Evolutionary conservation across 768 basidiomycete species (phyloP).

Genomic region (Gautieria morchelliformis): DNA sequence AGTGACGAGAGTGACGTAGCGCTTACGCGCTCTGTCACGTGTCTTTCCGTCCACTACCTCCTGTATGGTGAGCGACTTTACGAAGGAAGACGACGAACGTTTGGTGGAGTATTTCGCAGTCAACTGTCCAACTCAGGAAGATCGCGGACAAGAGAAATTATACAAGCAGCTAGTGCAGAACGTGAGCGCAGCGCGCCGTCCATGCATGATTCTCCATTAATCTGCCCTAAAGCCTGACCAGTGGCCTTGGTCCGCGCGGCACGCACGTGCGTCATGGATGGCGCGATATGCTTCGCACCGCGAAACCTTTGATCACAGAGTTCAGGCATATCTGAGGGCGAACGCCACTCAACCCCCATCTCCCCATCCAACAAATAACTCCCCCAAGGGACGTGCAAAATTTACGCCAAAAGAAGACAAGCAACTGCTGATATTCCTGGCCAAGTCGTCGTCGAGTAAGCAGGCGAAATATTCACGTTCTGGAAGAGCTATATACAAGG

Average conservation of each 20-base stretch:
- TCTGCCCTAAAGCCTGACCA: background rate
- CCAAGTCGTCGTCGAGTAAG: background rate
- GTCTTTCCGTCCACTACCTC: too few relatives aligned
- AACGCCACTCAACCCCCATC: background rate
- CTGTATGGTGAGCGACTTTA: too few relatives aligned
- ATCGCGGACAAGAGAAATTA: background rate
- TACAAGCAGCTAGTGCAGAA: background rate
- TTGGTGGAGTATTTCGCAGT: too few relatives aligned
- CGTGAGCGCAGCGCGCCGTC: background rate
- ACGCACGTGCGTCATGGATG: background rate
- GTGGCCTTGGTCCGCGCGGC: background rate
- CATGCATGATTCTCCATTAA: background rate
- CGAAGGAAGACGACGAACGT: too few relatives aligned
- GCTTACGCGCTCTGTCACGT: too few relatives aligned
- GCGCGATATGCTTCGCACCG: background rate
- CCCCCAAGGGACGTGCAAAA: background rate
- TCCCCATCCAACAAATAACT: background rate
- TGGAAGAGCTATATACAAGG: background rate
- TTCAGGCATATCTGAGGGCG: background rate
- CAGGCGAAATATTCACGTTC: background rate
- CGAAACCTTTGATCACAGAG: background rate
- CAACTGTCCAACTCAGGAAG: too few relatives aligned
- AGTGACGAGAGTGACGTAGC: too few relatives aligned
- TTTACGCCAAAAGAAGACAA: background rate
- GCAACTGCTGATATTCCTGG: background rate